Evolutionary conservation across 139 green algal genomes (phyloP), one percentile per base, ranked within the genome.

Genomic region (Parachlorella kessleri): DNA sequence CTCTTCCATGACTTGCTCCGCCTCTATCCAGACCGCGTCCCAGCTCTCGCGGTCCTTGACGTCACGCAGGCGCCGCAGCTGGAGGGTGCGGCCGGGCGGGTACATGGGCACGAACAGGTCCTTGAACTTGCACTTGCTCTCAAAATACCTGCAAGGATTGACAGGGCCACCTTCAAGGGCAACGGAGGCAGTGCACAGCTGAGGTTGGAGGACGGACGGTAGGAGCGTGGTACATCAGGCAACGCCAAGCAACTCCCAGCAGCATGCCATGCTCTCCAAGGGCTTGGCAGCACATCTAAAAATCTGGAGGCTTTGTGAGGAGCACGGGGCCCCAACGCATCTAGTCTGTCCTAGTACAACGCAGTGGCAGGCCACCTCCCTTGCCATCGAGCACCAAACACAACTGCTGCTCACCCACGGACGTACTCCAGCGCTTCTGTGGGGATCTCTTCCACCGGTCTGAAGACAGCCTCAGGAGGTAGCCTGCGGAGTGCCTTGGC

Each of bases 101-200:
- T 54, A 63, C 72, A 77, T 77, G 53, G 35, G 40, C 72, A 69
- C 53, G 9, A 67, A 54, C 53, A 66, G 32, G n/a, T 55, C 26
- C 33, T 32, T 32, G 37, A 66, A 77, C 72, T 28, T 23, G 26
- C 24, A 35, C 53, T 77, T 77, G 24, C 3, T 38, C 3, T 53
- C 53, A 35, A 68, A 77, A 24, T 77, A 77, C 18, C 72, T 77
- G 53, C 48, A 67, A 30, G 9, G 48, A 59, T n/a, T n/a, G n/a
- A n/a, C n/a, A n/a, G n/a, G n/a, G n/a, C n/a, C n/a, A n/a, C n/a
- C n/a, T n/a, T n/a, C n/a, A n/a, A n/a, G n/a, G n/a, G n/a, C n/a
- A n/a, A n/a, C n/a, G n/a, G n/a, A n/a, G n/a, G n/a, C n/a, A n/a
- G n/a, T n/a, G n/a, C n/a, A n/a, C n/a, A n/a, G n/a, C n/a, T n/a